Percentiles rank a stretch among this genome's conserved stretches.
Conservation (phyloP, 805 yeast genomes). For the Cyberlindnera euphorbiiphila region DNA sequence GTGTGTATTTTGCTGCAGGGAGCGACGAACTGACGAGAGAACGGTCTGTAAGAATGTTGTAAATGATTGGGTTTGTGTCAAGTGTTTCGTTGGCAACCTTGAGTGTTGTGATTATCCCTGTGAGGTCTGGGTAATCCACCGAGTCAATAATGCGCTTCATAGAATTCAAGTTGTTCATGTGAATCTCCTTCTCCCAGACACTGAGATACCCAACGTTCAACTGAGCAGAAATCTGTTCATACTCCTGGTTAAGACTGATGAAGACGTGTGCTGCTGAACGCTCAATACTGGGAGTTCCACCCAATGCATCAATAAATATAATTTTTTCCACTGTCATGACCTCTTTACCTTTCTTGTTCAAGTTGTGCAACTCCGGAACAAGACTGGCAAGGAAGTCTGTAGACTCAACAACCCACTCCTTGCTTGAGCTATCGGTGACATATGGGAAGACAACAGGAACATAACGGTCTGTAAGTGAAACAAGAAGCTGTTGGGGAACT, state of each 20-base stretch:
- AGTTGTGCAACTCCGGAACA: conserved; percentile 23
- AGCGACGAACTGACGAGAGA: conserved; percentile 87
- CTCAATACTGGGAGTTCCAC: conserved; percentile 90
- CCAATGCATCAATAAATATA: conserved; percentile 71
- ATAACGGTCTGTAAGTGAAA: conserved; percentile 7
- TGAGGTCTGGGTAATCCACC: conserved; percentile 44
- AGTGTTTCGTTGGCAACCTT: conserved; percentile 53
- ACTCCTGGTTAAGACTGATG: conserved; percentile 82
- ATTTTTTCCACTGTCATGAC: conserved; percentile 68
- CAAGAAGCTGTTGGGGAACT: conserved; percentile 9
- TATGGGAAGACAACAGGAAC: conserved; percentile 59
- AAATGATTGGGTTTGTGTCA: conserved; percentile 75
- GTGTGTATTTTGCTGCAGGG: conserved; percentile 51
- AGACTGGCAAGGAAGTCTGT: conserved; percentile 37
- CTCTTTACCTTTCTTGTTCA: conserved; percentile 18
- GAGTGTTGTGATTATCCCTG: conserved; percentile 88
- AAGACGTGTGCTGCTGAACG: conserved; percentile 83
- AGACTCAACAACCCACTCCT: conserved; percentile 37
- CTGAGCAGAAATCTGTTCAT: conserved; percentile 59
- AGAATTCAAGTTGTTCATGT: conserved; percentile 60
- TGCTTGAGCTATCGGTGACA: conserved; percentile 52
- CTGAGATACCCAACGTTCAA: conserved; percentile 52
- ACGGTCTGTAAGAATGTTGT: conserved; percentile 87
- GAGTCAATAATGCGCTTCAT: conserved; percentile 54
- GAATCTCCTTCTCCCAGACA: conserved; percentile 46